Evolutionary conservation across 2,329 filamentous ascomycete species (phyloP), one percentile per base, ranked within the genome.

Genomic region (Knoxdaviesia proteae): DNA sequence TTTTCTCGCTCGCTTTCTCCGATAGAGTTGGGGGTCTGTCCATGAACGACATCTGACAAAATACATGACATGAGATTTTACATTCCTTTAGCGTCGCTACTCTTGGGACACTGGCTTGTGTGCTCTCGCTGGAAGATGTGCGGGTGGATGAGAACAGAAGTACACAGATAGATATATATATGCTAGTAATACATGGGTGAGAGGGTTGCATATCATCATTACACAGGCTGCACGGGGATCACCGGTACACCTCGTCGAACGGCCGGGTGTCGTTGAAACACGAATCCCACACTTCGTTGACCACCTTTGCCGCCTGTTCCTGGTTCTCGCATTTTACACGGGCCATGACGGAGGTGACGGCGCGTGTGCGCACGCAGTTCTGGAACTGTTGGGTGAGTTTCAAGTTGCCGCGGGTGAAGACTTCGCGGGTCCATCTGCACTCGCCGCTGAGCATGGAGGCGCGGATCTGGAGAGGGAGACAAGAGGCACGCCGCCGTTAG

Each of bases 251-350:
- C 58, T 96, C 88, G 58, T 96, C 86, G 60, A 98, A 98, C 2
- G 90, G 90, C 54, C 90, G 69, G 4, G 88, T 96, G 60, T 98
- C 90, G 42, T 74, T 66, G 58, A 93, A 98, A 59, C 90, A 98
- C 52, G 86, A 94, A 51, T 94, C 87, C 84, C 88, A 98, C n/a
- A 98, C 90, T 60, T 93, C 80, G 60, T 96, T 90, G 45, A 98
- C 84, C 31, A 92, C 77, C 61, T 81, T 84, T 42, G 75, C 72
- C 4, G 90, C 90, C 50, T 96, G 83, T 9, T 77, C 76, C 52
- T 93, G 78, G 58, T 93, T 82, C 58, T 82, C 83, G 56, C 87
- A 90, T 39, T 70, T 68, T 10, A 86, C 84, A 47, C 90, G 69
- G 34, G 73, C 77, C 63, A 76, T 71, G 51, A 98, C 74, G 29